Evolutionary conservation across 2,329 filamentous ascomycete species (phyloP), one percentile per base, ranked within the genome.

Genomic region (Aspergillus transmontanensis): DNA sequence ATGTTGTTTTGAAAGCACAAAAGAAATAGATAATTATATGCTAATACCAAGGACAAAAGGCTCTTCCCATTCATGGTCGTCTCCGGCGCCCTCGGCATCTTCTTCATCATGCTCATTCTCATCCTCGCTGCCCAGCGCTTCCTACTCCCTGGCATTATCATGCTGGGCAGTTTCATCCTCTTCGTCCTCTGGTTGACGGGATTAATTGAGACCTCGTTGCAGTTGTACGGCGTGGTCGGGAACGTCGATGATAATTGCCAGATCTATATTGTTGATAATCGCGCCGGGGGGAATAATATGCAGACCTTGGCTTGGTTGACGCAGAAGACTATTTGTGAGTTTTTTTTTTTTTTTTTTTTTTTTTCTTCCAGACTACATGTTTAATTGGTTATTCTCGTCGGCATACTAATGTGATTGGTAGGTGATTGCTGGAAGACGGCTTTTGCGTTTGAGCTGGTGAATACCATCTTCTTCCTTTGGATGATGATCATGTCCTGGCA

Each of bases 11-110:
- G 14, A 12, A 26, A 34, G 3, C 32, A 36, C 14, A 36, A 16
- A 36, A 34, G 12, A 16, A 34, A 34, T 16, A 14, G 14, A 36
- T 36, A 1, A 36, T 6, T 16, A 19, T 11, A 34, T 21, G 34
- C 19, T 32, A 21, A 54, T 16, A 55, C 39, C 51, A 58, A 62
- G 28, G 57, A 61, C 48, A 19, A 64, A 70, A 89, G 87, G 87
- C 81, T 89, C 66, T 87, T 89, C 77, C 87, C 87, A 32, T 89
- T 84, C 76, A 87, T 86, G 76, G 83, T 89, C 59, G 84, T 86
- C 19, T 81, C 84, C 67, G 84, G 85, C 72, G 75, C 82, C 2
- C 80, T 89, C 1, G 84, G 84, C 34, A 77, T 89, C 59, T 71
- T 85, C 69, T 88, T 88, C 79, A 83, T 89, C 69, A 74, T 86